These are phyloP conservation scores for Eucalyptus sp. DNA, from an alignment of 345 rosid genomes.

Conservation along the genomic window DNA sequence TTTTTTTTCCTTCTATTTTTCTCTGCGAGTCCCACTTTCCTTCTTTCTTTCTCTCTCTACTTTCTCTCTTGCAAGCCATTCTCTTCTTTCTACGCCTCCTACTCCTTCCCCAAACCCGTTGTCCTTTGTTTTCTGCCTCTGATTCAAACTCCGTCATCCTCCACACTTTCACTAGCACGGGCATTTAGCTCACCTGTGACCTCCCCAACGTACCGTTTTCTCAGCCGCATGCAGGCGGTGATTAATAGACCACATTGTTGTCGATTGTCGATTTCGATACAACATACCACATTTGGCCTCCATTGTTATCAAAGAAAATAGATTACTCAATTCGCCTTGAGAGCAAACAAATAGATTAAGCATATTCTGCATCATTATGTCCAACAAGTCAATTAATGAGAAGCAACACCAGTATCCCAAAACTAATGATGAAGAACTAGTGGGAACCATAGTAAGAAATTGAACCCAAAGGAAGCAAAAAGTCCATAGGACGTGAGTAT, in stretches of 20 bases:
- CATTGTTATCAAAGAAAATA: background rate
- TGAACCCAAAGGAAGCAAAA: background rate
- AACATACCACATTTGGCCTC: background rate
- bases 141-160: background rate
- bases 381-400: background rate
- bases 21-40: background rate
- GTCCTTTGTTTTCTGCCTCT: background rate
- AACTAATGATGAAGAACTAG: background rate
- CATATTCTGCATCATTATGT: background rate
- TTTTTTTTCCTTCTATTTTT: too few species aligned
- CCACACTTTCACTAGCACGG: background rate
- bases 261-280: background rate
- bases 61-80: background rate
- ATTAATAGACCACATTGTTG: rapidly evolving
- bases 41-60: background rate
- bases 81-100: background rate
- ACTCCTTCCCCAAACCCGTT: background rate
- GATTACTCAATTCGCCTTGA: background rate
- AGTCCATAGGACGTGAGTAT: background rate
- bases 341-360: background rate
- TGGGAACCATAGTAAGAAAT: background rate
- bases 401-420: background rate
- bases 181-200: background rate
- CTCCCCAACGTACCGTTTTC: background rate
- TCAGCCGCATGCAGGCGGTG: background rate